Percentiles rank a stretch among this genome's conserved stretches.
Conservation (phyloP, 2,329 filamentous ascomycete genomes). For the Monilinia aucupariae region DNA sequence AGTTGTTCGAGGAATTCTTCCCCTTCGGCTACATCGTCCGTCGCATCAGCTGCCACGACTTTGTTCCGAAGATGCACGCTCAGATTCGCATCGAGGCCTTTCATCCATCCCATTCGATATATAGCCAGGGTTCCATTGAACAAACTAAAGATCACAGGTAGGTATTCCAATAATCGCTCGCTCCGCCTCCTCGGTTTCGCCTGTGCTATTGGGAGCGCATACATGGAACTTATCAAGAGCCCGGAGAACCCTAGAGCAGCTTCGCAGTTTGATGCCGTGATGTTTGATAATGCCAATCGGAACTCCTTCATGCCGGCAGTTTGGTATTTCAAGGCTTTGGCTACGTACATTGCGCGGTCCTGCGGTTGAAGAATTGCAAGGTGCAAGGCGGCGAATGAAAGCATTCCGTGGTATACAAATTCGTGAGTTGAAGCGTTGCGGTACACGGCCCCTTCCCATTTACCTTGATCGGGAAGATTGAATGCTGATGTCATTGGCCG, state of each 20-base stretch:
- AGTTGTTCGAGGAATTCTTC: conserved; percentile 3
- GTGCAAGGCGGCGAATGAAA: conserved; percentile 11
- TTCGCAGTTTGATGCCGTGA: background rate
- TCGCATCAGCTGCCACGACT: background rate
- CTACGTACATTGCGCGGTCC: background rate
- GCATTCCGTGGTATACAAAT: conserved; percentile 14
- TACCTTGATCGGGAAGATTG: conserved; percentile 1
- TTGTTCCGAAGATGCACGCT: background rate
- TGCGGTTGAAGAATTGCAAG: conserved; percentile 1
- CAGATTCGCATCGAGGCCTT: background rate
- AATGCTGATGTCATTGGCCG: conserved; percentile 10
- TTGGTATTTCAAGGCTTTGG: conserved; percentile 8
- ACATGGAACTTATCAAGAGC: conserved; percentile 8
- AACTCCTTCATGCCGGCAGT: conserved; percentile 2
- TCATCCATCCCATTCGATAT: conserved; percentile 13
- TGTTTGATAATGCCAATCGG: background rate
- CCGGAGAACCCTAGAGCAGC: conserved; percentile 9
- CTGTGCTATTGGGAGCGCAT: conserved; percentile 10
- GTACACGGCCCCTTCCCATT: conserved; percentile 7
- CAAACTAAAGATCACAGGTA: background rate
- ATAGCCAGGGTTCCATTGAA: conserved; percentile 13
- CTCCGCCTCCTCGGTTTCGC: background rate
- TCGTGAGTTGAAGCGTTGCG: background rate
- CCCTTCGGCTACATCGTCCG: background rate
- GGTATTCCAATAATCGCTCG: conserved; percentile 1